Base-by-base conservation (phyloP, 257 asterid genomes). In the Misopates orontium region DNA sequence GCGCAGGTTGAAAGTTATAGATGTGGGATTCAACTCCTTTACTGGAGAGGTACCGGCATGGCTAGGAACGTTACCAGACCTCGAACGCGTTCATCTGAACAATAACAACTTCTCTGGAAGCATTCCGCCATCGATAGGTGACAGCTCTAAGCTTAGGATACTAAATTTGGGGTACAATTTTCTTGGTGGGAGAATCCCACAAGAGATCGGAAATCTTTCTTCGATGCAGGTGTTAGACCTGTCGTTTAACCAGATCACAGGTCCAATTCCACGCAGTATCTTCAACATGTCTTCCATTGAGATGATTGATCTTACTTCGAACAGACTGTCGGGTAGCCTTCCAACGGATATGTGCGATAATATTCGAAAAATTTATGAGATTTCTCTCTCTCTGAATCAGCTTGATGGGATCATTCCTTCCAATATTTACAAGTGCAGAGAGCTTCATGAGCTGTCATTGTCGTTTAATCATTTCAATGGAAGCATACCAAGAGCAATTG, bases 61-160 rank as follows among this genome's bases (percentile, higher is more conserved):
- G 80, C 24, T 77, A 18, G 84, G 85, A 60, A 51, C 13, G 32
- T 73, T 82, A 56, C 31, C 65, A 4, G 53, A 76, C 22, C 77
- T 84, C 0, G 65, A 73, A 48, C 9, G 36, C 3, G 25, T 82
- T 57, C 9, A 16, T 75, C 74, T 85, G 22, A 16, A 65, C 24
- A 56, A 63, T 19, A 85, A 85, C 67, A 51, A 16, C 1, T 75
- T 85, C 75, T 52, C 84, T 24, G 85, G n/a, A n/a, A n/a, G n/a
- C n/a, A n/a, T n/a, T n/a, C n/a, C n/a, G n/a, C n/a, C n/a, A n/a
- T n/a, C n/a, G n/a, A n/a, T n/a, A n/a, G n/a, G n/a, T n/a, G n/a
- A n/a, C n/a, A n/a, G n/a, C n/a, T n/a, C n/a, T n/a, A n/a, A n/a
- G n/a, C n/a, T n/a, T n/a, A n/a, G n/a, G n/a, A n/a, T n/a, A n/a